Conservation (phyloP, 345 rosid species). For the Hirschfeldia incana region DNA sequence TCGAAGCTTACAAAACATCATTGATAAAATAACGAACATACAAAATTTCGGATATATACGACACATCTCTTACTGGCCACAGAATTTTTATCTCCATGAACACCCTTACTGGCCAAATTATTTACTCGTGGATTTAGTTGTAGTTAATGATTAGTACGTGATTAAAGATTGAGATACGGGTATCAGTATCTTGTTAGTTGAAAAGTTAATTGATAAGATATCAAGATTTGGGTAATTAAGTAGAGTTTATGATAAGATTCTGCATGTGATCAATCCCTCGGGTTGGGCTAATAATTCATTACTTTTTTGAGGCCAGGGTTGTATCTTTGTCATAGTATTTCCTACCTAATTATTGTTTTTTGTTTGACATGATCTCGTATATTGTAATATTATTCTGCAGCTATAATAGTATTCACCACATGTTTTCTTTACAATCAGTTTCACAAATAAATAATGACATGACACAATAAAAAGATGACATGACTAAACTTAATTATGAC, state of each 20-base stretch:
- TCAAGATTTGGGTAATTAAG: conserved; percentile 28
- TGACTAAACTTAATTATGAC: too few species aligned
- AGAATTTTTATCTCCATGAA: background rate
- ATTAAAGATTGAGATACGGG: conserved; percentile 28
- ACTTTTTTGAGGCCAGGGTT: background rate
- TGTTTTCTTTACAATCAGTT: too few species aligned
- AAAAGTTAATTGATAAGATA: conserved; percentile 29
- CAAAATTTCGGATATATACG: background rate
- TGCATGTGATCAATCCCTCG: conserved; percentile 29
- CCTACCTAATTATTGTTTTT: background rate
- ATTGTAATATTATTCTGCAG: background rate
- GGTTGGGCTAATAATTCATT: conserved; percentile 2
- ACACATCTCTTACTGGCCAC: conserved; percentile 5
- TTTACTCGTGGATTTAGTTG: conserved; percentile 25
- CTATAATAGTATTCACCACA: background rate
- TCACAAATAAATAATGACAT: too few species aligned
- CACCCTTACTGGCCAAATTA: conserved; percentile 12
- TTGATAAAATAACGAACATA: background rate
- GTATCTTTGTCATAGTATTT: conserved; percentile 21
- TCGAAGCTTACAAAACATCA: background rate
- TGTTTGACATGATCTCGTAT: background rate
- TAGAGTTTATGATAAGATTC: conserved; percentile 28
- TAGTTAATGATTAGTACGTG: conserved; percentile 31
- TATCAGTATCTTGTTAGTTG: conserved; percentile 36
- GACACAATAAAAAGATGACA: too few species aligned